Evolutionary conservation across 2,329 filamentous ascomycete genomes (phyloP), one percentile per base, ranked within the genome.

Genomic region (Xylariomycetidae sp.): DNA sequence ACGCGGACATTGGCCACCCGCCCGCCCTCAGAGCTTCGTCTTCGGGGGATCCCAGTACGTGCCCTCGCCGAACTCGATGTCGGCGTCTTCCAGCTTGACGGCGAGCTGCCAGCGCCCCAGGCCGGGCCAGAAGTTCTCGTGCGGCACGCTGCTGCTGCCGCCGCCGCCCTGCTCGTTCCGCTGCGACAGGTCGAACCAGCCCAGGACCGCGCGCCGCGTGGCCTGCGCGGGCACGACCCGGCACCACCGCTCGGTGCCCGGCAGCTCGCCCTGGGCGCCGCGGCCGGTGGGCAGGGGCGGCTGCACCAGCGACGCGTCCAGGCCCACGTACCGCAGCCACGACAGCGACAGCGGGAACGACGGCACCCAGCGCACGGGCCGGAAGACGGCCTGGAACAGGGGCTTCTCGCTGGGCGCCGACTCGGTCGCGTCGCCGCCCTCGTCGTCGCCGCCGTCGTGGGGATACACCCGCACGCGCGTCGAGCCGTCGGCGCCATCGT

Each of bases 161-260:
- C 12, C 20, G 8, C 12, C 49, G 0, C 48, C 50, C 3, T 54
- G 39, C 9, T 51, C 53, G 17, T 58, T 48, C 10, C 37, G 39
- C 51, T 70, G 65, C 24, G 53, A 48, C 35, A 73, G 42, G 35
- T 73, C 68, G 35, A 64, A 63, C 67, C 68, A 72, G 0, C 61
- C 61, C 5, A 71, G 15, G n/a, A 49, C 57, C 1, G 62, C 54
- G 13, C 43, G 48, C 10, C 34, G 40, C 10, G 55, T 52, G 4
- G 41, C 46, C 28, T 62, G 45, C 0, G 27, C 34, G 1, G 63
- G 61, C 14, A 49, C 23, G 17, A 66, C 47, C 34, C 53, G 52
- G 42, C 58, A 63, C 70, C 70, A 74, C n/a, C 48, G 46, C 12
- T 64, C 48, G 0, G 68, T 72, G 2, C 67, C 65, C 1, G 60